phyloP scores from a whole-genome alignment of 2,329 filamentous ascomycete genomes.

The Sclerotinia spermophila region DNA sequence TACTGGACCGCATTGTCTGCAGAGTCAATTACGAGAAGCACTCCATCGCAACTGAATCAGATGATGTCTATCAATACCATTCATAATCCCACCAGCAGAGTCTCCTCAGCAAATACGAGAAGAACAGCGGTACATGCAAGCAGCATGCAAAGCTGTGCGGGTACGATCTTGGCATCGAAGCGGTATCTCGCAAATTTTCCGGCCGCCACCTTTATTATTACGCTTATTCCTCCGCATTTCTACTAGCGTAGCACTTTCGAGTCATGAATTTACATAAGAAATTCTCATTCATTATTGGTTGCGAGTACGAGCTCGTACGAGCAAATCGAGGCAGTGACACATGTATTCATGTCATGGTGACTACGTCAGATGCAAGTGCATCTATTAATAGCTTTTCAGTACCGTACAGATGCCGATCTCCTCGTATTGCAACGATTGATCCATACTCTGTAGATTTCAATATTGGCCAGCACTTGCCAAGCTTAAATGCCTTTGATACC shows the following conservation, averaged over 20 bases:
- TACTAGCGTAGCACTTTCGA: no score
- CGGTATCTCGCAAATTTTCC: not conserved
- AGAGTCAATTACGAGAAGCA: not conserved
- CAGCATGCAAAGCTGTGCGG: not conserved
- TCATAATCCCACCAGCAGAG: not conserved
- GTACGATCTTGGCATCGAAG: not conserved
- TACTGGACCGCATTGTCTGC: not conserved
- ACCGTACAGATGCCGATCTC: conserved; percentile 3
- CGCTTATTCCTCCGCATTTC: not conserved
- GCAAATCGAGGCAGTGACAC: not conserved
- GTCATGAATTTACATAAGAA: not conserved
- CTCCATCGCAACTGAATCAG: not conserved
- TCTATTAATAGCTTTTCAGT: not conserved
- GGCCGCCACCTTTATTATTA: not conserved
- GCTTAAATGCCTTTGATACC: not conserved
- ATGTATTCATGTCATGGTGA: not conserved
- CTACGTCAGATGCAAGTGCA: not conserved
- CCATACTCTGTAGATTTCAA: not conserved
- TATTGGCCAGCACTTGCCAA: not conserved
- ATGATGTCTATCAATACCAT: not conserved
- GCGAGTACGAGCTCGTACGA: not conserved
- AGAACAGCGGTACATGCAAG: not conserved
- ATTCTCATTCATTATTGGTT: not conserved
- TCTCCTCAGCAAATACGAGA: not conserved
- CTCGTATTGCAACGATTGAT: conserved; percentile 2